These are phyloP conservation scores for Chlamydomonas sphaeroides DNA, from an alignment of 139 green algal species.

Conservation along the genomic window DNA sequence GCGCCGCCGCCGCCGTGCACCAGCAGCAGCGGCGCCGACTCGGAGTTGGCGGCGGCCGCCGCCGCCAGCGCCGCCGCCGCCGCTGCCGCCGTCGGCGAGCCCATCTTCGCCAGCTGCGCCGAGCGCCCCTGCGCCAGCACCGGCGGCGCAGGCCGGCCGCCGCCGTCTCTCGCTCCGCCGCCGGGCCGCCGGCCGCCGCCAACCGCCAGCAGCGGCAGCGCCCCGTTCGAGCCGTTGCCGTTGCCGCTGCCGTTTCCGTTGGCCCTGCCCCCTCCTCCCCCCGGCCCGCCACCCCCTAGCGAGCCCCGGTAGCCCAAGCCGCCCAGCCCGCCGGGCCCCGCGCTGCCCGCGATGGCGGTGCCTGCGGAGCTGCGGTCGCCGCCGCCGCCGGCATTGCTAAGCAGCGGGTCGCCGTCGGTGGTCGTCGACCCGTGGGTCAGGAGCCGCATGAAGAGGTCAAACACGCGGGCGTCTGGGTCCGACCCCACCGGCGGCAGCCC, in stretches of 20 bases:
- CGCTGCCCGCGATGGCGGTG: background rate
- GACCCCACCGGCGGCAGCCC: background rate
- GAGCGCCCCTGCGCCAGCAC: background rate
- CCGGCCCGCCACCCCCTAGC: too few species aligned
- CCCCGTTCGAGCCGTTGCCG: background rate
- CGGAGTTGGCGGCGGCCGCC: too few species aligned
- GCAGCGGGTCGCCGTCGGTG: background rate
- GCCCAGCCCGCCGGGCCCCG: too few species aligned
- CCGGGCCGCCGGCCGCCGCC: too few species aligned
- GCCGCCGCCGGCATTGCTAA: background rate
- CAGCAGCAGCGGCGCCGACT: background rate
- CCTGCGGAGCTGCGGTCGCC: background rate
- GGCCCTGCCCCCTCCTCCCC: too few species aligned
- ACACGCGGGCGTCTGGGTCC: background rate
- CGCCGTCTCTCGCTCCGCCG: too few species aligned
- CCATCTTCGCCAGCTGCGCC: too few species aligned
- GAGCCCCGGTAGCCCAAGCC: too few species aligned
- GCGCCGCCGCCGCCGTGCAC: background rate
- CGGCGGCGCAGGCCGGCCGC: too few species aligned
- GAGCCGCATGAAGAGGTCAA: constrained; percentile 26
- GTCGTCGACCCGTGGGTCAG: background rate
- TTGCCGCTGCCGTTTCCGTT: background rate
- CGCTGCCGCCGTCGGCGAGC: too few species aligned
- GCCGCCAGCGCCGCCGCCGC: too few species aligned
- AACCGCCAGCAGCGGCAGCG: too few species aligned